Evolutionary conservation across 306 rosid species (phyloP), one percentile per base, ranked within the genome.

Genomic region (Cucumis melo): DNA sequence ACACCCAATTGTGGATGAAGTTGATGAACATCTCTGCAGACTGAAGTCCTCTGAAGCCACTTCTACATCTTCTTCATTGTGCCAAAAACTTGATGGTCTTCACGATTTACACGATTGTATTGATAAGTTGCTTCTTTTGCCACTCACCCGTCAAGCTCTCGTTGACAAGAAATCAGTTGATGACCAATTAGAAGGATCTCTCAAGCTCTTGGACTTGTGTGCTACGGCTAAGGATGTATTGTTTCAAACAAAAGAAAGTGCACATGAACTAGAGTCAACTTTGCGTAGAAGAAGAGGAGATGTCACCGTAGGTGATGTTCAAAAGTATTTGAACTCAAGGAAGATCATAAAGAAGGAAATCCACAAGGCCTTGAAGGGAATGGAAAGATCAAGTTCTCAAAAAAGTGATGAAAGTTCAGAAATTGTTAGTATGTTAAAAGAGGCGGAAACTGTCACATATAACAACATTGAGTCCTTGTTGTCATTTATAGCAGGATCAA

Each of bases 21-120:
- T 78, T 11, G 81, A 84, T 11, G 81, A 76, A 59, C 83, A 76
- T 19, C 42, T 82, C 46, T 39, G 80, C 81, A 64, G 78, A 73
- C 65, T 81, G 11, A 70, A 41, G 34, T 36, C 48, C 16, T 58
- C 73, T 51, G 78, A 56, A 55, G 20, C 65, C 12, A 21, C 75
- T 13, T 60, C 67, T 81, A 56, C 82, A 13, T 78, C 78, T 13
- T 14, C 80, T 63, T 81, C 78, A n/a, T 50, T 72, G 17, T 50
- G 61, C 21, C 54, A 77, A 32, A 79, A 79, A 73, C 70, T 81
- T 14, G 68, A 23, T 76, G 79, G 68, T 15, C 79, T 84, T 59
- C 77, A 81, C 29, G 68, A 76, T 57, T 76, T 84, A 55, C 74
- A 84, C 3, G 81, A 65, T 8, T 63, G 58, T 32, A 73, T 81